Evolutionary conservation across 345 rosid species (phyloP), one percentile per base, ranked within the genome.

Genomic region (Populus alba): DNA sequence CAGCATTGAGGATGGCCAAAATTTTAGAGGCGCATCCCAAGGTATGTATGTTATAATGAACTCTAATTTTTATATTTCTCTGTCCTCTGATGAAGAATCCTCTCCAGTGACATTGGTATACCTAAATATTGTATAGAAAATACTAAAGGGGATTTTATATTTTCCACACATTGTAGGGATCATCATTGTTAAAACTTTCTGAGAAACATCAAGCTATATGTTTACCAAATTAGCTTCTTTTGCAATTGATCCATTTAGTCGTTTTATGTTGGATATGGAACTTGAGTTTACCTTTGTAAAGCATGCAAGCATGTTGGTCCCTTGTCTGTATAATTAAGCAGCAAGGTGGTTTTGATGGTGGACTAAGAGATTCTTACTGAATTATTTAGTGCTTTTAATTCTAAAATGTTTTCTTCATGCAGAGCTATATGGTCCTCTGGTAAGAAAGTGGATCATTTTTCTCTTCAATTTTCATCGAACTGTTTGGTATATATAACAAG

Each of bases 11-110:
- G 97, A 92, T 96, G 97, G 98, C 99, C 94, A 77, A 91, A 85
- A 70, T 96, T 94, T 96, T 96, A 92, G 98, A 96, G 98, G 99
- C 92, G 80, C 99, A 96, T 96, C 98, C 98, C 75, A 96, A 90
- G 97, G 98, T 94, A 78, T 78, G 65, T 73, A 33, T 41, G 23
- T 29, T 39, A 18, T 33, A 9, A 61, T 61, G 20, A 23, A 61
- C 31, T 61, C 12, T 23, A 3, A n/a, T 17, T 45, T 18, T 73
- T 68, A 66, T 2, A 66, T 2, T 18, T 78, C 41, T 71, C 47
- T 49, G 57, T 29, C 27, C 33, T 45, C 39, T 59, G 47, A 31
- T 47, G 25, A 66, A 49, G 41, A 31, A 66, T 65, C 68, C 37
- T n/a, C 29, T 61, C 37, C 69, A 72, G 10, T 7, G 41, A 39